Conservation (phyloP, 1,284 basidiomycete genomes). For the Naganishia cerealis region DNA sequence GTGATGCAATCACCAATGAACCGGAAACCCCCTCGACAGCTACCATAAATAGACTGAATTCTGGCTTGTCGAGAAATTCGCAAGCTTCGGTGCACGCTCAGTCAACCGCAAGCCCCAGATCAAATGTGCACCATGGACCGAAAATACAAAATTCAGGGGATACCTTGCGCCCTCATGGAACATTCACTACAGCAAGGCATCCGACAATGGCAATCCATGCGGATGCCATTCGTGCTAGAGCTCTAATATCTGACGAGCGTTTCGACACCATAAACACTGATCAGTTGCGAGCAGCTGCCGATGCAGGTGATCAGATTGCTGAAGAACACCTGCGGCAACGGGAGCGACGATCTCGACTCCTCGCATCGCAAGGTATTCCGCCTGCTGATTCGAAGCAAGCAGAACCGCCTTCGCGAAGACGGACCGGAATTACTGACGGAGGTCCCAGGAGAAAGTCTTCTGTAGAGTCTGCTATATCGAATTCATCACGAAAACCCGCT, state of each 20-base stretch:
- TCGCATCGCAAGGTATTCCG: neutral
- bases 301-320: slow-evolving; percentile 29
- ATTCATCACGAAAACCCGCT: neutral
- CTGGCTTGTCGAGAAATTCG: neutral
- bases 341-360: neutral
- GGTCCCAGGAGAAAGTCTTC: slow-evolving; percentile 9
- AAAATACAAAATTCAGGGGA: slow-evolving; percentile 11
- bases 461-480: neutral
- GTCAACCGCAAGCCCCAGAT: neutral
- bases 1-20: slow-evolving; percentile 1
- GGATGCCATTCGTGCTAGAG: slow-evolving; percentile 13
- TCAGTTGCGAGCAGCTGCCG: slow-evolving; percentile 27
- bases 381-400: slow-evolving; percentile 5
- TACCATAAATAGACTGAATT: neutral
- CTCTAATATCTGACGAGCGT: slow-evolving; percentile 19
- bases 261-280: slow-evolving; percentile 21
- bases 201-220: slow-evolving; percentile 15
- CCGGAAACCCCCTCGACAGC: neutral
- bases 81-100: neutral
- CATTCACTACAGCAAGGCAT: slow-evolving; percentile 28
- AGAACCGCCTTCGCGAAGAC: neutral
- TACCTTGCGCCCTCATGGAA: slow-evolving; percentile 22
- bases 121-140: neutral
- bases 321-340: slow-evolving; percentile 26
- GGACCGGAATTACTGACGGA: neutral